Percentiles rank a stretch among this genome's conserved stretches.
These are phyloP conservation scores for Podospora sp. DNA, from an alignment of 495 filamentous ascomycete genomes.

Conservation along the genomic window DNA sequence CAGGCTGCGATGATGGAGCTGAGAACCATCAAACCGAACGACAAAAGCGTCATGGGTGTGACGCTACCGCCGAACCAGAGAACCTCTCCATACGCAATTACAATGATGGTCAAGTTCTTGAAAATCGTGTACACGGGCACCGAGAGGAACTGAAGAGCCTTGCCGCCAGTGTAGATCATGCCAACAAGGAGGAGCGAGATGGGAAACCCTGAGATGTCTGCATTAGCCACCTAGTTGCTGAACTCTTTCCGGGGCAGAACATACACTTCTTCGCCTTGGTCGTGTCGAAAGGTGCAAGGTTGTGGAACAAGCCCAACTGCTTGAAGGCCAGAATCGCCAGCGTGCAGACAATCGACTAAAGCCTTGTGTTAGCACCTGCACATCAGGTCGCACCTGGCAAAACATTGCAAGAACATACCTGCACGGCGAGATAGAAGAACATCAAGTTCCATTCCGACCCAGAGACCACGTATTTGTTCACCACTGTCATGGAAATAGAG, in stretches of 20 bases:
- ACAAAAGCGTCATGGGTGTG: slow-evolving; percentile 82
- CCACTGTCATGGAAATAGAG: slow-evolving; percentile 97
- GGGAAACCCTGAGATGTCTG: slow-evolving; percentile 75
- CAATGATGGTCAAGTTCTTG: slow-evolving; percentile 99
- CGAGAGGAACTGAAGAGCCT: slow-evolving; percentile 93
- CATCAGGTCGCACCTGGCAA: background rate
- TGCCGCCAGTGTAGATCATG: slow-evolving; percentile 98
- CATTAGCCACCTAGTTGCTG: slow-evolving; percentile 30
- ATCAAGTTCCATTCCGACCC: slow-evolving; percentile 92
- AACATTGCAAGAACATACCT: slow-evolving; percentile 59
- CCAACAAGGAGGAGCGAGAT: slow-evolving; percentile 95
- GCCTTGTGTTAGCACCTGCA: background rate
- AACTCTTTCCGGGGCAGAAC: slow-evolving; percentile 26
- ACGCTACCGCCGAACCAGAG: slow-evolving; percentile 98
- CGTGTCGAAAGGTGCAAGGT: slow-evolving; percentile 80
- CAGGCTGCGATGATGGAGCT: slow-evolving; percentile 95
- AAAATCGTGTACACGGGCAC: slow-evolving; percentile 99
- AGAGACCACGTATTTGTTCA: slow-evolving; percentile 98
- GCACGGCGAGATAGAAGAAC: slow-evolving; percentile 88
- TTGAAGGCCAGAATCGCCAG: slow-evolving; percentile 85
- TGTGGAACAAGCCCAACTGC: slow-evolving; percentile 79
- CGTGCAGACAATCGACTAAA: slow-evolving; percentile 87
- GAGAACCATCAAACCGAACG: slow-evolving; percentile 96
- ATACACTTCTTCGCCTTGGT: slow-evolving; percentile 92
- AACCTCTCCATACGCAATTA: slow-evolving; percentile 98